A percentile compares a stretch with the other conserved stretches of the same genome.
Evolutionary conservation across 305 asterid species (phyloP).

Genomic region (Fraxinus albicans): DNA sequence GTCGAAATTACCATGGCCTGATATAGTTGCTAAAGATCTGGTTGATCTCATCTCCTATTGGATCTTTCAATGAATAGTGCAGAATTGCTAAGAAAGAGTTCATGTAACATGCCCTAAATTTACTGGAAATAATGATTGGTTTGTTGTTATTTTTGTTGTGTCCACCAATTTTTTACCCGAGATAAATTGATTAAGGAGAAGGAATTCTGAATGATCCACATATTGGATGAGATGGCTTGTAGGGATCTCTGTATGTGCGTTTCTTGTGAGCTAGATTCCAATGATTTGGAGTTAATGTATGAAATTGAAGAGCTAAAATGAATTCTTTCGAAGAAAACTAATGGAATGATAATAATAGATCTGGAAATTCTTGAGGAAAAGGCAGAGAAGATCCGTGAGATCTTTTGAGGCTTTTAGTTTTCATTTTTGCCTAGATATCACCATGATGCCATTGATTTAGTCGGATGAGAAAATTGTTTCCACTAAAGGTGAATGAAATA

Average conservation of each 20-base stretch:
- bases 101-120: not conserved
- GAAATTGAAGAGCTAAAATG: not conserved
- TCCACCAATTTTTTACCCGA: not conserved
- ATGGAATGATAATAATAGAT: not conserved
- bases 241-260: not conserved
- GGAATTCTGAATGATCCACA: not conserved
- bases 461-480: not conserved
- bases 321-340: not conserved
- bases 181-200: not conserved
- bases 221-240: not conserved
- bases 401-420: not conserved
- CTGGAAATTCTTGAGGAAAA: not conserved
- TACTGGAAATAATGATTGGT: not conserved
- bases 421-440: not conserved
- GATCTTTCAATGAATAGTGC: not conserved
- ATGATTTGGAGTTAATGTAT: not conserved
- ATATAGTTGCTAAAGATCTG: not conserved
- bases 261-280: not conserved
- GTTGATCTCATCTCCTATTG: not conserved
- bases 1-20: not conserved
- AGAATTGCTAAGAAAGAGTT: not conserved
- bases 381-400: not conserved
- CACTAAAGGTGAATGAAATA: not conserved
- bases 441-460: not conserved
- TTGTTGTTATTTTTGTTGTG: not conserved